Evolutionary conservation across 495 filamentous ascomycete species (phyloP), one percentile per base, ranked within the genome.

Genomic region (Penicillium subrubescens): DNA sequence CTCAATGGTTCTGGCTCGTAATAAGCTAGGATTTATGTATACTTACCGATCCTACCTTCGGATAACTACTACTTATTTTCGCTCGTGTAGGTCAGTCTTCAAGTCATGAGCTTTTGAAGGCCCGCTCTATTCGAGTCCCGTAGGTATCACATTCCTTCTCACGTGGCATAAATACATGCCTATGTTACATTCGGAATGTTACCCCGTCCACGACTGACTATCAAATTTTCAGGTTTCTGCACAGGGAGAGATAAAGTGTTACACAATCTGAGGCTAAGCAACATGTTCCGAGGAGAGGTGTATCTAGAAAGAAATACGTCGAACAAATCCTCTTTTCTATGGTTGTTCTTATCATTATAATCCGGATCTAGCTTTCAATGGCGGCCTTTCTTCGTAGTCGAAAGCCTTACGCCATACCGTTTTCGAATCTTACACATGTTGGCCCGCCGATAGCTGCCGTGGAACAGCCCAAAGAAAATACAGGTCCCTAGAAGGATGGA

Each of bases 101-200:
- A 48, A 27, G 25, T 27, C 1, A 48, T 7, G 19, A n/a, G 19
- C 44, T 48, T 54, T 7, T 12, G 12, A 17, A 8, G 11, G 33
- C 25, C 8, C 8, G 29, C 17, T 41, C 2, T 23, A 27, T 8
- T 41, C 35, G 11, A 17, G 15, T 17, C 8, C 31, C 12, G 1
- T 54, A 10, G 15, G 17, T 34, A 57, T 41, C 54, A 57, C 54
- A 11, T 27, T 0, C 5, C 5, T 37, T 37, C 35, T 41, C 54
- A 31, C 54, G n/a, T 41, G 14, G 54, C n/a, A n/a, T 27, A 8
- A 41, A 41, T 15, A 10, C 51, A 54, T 54, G 23, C 25, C n/a
- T 65, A 44, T 67, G 67, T 72, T 72, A 63, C 67, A 72, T 67
- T 72, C 69, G 67, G 69, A 55, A 65, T 62, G 64, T 72, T 72